Conservation (phyloP, 805 yeast species). For the Wickerhamiella spandovensis region DNA sequence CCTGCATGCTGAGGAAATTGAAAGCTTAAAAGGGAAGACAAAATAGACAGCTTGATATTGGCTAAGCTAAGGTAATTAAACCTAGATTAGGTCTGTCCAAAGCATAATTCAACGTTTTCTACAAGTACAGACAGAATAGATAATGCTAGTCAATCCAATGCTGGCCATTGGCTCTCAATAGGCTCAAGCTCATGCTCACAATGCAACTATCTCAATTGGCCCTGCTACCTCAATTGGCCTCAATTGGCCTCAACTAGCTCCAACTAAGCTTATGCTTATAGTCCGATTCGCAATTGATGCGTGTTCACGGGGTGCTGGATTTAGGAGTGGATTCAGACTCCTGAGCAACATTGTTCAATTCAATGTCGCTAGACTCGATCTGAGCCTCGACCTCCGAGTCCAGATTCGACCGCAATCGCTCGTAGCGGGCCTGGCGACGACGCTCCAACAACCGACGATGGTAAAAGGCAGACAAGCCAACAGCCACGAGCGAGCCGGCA, state of each 20-base stretch:
- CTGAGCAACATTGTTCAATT: conserved; percentile 14
- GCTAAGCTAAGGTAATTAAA: neutral
- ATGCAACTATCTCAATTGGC: no score
- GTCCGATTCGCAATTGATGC: no score
- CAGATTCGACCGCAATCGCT: conserved; percentile 17
- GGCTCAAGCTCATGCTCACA: no score
- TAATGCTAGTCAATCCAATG: no score
- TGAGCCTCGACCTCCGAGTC: conserved; percentile 12
- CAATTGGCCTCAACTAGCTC: no score
- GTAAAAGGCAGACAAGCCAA: conserved; percentile 22
- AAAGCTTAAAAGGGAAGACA: neutral
- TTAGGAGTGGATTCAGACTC: neutral
- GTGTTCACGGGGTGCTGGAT: conserved; percentile 17
- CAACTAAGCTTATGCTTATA: no score
- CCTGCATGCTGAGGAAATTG: neutral
- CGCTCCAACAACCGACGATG: conserved; percentile 25
- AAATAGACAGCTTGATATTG: no score
- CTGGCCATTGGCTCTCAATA: no score
- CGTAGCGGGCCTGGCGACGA: conserved; percentile 21
- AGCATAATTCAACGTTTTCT: no score
- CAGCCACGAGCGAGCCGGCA: conserved; percentile 24
- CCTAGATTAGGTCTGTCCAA: no score
- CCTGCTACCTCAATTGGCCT: no score
- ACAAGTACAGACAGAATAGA: no score
- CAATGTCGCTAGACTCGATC: conserved; percentile 8